phyloP scores from a whole-genome alignment of 2,329 filamentous ascomycete genomes.

The Sclerotinia minor region DNA sequence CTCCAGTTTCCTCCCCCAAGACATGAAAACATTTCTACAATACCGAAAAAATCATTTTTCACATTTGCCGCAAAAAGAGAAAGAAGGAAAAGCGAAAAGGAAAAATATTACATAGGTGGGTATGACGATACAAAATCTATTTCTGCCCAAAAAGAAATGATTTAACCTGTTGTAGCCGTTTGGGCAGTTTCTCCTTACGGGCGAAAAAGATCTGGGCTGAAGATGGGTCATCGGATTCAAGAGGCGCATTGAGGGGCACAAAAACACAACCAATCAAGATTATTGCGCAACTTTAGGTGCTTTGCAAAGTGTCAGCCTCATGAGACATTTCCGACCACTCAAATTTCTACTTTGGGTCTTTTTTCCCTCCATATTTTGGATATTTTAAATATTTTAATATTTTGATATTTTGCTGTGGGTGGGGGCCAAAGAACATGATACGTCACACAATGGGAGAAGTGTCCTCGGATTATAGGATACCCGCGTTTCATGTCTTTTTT shows the following conservation, averaged over 20 bases:
- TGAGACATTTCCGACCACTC: constrained; percentile 18
- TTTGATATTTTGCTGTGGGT: background rate
- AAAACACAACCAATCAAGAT: constrained; percentile 13
- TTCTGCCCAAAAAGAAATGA: constrained; percentile 19
- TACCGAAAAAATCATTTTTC: background rate
- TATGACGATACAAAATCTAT: constrained; percentile 2
- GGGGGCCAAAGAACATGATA: constrained; percentile 18
- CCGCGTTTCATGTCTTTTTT: constrained; percentile 19
- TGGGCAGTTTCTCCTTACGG: constrained; percentile 13
- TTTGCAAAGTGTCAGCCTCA: constrained; percentile 16
- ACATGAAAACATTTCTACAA: background rate
- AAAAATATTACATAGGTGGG: background rate
- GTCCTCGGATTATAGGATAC: constrained; percentile 5
- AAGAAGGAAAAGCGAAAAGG: background rate
- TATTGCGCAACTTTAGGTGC: constrained; percentile 19
- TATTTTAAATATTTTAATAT: too few species aligned
- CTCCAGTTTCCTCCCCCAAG: constrained; percentile 18
- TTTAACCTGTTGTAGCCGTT: constrained; percentile 17
- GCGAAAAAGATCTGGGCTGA: constrained; percentile 6
- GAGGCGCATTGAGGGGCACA: constrained; percentile 18
- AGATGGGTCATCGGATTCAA: constrained; percentile 21
- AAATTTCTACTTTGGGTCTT: background rate
- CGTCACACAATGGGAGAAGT: constrained; percentile 6
- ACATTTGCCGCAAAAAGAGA: background rate
- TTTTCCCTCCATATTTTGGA: too few species aligned